Evolutionary conservation across 495 filamentous ascomycete genomes (phyloP).

Genomic region (Lentithecium fluviatile): DNA sequence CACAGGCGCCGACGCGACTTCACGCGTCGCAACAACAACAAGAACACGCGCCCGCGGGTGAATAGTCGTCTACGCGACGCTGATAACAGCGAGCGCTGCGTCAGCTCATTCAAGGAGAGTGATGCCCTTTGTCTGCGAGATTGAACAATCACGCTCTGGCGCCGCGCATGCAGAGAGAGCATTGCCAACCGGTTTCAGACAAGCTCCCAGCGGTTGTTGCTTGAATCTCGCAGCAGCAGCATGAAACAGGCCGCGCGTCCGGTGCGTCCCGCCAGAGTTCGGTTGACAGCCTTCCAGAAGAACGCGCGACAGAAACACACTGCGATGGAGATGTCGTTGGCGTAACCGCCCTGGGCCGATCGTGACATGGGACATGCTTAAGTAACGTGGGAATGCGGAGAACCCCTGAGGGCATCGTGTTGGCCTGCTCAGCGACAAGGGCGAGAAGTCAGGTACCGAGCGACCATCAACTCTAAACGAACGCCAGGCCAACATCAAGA

Average conservation of each 20-base stretch:
- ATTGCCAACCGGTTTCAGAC: not conserved
- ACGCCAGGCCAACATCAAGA: constrained; percentile 9
- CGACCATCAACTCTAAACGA: constrained; percentile 34
- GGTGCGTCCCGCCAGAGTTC: not conserved
- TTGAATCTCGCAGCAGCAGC: not conserved
- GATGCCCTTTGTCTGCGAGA: too few species aligned
- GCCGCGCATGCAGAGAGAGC: too few species aligned
- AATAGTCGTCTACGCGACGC: constrained; percentile 19
- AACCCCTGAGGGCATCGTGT: constrained; percentile 26
- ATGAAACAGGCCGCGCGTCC: constrained; percentile 31
- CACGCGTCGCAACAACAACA: constrained; percentile 28
- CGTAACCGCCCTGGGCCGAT: constrained; percentile 19
- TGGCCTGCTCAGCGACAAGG: constrained; percentile 29
- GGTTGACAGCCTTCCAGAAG: constrained; percentile 30
- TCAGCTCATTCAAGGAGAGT: not conserved
- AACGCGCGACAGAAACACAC: constrained; percentile 18
- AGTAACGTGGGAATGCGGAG: constrained; percentile 33
- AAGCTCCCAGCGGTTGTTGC: constrained; percentile 11
- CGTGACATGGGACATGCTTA: constrained; percentile 28
- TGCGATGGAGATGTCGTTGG: constrained; percentile 15
- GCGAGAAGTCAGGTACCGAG: constrained; percentile 31
- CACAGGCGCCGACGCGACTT: constrained; percentile 17
- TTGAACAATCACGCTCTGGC: not conserved
- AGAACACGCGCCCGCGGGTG: constrained; percentile 5
- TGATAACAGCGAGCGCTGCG: constrained; percentile 1